phyloP scores from a whole-genome alignment of 2,329 filamentous ascomycete genomes.

The Fusarium napiforme region DNA sequence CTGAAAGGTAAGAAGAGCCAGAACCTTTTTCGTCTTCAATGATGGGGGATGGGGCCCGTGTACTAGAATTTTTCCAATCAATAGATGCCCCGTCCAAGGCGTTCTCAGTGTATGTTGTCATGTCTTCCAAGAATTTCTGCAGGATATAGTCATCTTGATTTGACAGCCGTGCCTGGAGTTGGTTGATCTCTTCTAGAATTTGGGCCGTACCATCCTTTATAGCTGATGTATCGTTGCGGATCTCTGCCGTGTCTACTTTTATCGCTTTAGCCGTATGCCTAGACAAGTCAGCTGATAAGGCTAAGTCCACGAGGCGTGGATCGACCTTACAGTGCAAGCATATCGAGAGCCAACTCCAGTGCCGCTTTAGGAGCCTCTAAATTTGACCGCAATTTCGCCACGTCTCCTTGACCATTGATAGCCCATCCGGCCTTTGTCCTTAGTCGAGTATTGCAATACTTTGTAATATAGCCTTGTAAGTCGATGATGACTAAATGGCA shows the following conservation, averaged over 20 bases:
- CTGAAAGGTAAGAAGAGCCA: not conserved
- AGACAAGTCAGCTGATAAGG: not conserved
- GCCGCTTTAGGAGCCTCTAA: not conserved
- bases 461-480: not conserved
- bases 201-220: not conserved
- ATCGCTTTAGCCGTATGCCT: not conserved
- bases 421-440: not conserved
- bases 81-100: not conserved
- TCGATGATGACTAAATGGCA: not conserved
- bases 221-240: not conserved
- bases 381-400: not conserved
- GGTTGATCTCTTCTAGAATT: not conserved
- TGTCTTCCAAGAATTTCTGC: not conserved
- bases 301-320: fast-evolving
- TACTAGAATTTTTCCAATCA: not conserved
- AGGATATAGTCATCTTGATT: not conserved
- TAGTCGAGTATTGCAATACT: not conserved
- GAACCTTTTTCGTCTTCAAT: fast-evolving
- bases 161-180: not conserved
- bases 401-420: not conserved
- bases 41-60: not conserved
- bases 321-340: not conserved
- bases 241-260: not conserved
- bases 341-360: not conserved
- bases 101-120: not conserved